phyloP scores from a whole-genome alignment of 495 filamentous ascomycete species.

The Schizothecium vesticola region DNA sequence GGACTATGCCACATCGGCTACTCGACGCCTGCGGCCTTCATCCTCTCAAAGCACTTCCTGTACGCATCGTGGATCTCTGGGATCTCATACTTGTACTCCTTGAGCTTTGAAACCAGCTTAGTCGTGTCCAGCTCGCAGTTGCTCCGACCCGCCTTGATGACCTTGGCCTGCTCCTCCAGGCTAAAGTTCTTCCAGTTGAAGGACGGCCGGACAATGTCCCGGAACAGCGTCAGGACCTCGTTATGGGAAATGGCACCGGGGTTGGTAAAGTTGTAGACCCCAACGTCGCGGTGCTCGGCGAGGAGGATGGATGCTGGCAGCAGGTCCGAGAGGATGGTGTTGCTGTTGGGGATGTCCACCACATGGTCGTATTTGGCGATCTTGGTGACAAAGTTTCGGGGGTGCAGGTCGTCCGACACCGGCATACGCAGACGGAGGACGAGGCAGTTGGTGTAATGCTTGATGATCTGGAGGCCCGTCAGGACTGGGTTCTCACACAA shows the following conservation, averaged over 20 bases:
- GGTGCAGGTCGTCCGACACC: conserved; percentile 61
- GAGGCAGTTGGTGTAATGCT: conserved; percentile 52
- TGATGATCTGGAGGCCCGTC: conserved; percentile 45
- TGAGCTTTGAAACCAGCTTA: conserved; percentile 54
- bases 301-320: conserved; percentile 55
- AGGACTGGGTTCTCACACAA: neutral
- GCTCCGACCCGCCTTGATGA: conserved; percentile 59
- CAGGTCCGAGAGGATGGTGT: conserved; percentile 59
- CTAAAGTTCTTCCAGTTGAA: conserved; percentile 65
- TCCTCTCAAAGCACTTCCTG: conserved; percentile 55
- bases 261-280: conserved; percentile 66
- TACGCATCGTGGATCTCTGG: conserved; percentile 61
- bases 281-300: conserved; percentile 54
- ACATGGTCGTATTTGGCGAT: conserved; percentile 59
- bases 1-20: conserved; percentile 15
- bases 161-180: conserved; percentile 60
- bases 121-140: conserved; percentile 60
- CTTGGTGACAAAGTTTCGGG: conserved; percentile 64
- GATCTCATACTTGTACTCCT: conserved; percentile 53
- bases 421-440: conserved; percentile 63
- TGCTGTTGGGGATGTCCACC: conserved; percentile 62
- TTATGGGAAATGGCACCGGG: conserved; percentile 64
- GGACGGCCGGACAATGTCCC: conserved; percentile 53
- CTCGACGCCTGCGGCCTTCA: conserved; percentile 52
- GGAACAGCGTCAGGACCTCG: conserved; percentile 58